A percentile compares a stretch with the other conserved stretches of the same genome.
These are phyloP conservation scores for Cicer yamashitae DNA, from an alignment of 306 rosid species.

Conservation along the genomic window DNA sequence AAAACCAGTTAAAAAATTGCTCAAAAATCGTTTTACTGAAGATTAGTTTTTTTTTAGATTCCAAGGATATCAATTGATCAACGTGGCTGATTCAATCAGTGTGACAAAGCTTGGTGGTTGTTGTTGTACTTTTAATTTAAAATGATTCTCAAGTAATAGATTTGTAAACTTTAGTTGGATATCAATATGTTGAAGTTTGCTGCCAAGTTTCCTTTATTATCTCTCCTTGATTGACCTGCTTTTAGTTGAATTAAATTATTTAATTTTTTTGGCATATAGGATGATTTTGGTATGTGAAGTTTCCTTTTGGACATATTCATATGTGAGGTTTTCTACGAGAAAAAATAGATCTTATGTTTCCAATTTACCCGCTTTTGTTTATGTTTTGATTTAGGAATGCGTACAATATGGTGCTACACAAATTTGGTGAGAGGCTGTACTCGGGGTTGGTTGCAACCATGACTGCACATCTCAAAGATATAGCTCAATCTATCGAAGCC, in stretches of 20 bases:
- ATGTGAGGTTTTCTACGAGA: neutral
- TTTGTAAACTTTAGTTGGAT: neutral
- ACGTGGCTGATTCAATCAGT: neutral
- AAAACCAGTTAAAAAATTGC: neutral
- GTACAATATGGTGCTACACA: conserved; percentile 97
- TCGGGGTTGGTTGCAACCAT: conserved; percentile 76
- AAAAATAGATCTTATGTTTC: conserved; percentile 30
- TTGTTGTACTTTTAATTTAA: neutral
- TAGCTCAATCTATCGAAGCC: conserved; percentile 78
- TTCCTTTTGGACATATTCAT: conserved; percentile 18
- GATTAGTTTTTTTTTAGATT: neutral
- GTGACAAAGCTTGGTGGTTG: conserved; percentile 4
- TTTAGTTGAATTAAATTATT: neutral
- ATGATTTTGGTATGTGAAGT: conserved; percentile 24
- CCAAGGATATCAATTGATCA: conserved; percentile 2
- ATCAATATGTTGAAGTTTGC: conserved; percentile 8
- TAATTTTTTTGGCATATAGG: conserved; percentile 22
- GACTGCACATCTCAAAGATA: conserved; percentile 83
- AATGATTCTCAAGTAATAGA: neutral
- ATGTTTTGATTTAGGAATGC: conserved; percentile 74
- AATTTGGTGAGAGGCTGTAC: conserved; percentile 90
- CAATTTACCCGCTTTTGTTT: conserved; percentile 21
- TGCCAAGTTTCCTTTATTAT: conserved; percentile 12
- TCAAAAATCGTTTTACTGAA: neutral
- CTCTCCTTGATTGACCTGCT: conserved; percentile 17